Conservation (phyloP, 768 basidiomycete genomes). For the Lactarius indigo region DNA sequence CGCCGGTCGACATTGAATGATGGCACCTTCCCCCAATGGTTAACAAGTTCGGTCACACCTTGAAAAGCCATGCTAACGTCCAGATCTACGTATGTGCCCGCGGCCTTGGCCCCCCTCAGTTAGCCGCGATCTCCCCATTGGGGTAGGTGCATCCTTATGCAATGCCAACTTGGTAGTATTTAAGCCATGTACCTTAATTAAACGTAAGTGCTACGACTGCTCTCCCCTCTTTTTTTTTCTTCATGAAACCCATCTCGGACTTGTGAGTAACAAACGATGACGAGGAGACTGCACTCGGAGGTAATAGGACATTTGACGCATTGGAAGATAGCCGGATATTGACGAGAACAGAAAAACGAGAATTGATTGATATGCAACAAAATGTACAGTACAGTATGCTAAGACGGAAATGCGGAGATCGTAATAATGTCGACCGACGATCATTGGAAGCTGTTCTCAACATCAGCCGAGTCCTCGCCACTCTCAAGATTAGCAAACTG, state of each 20-base stretch:
- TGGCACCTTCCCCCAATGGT: neutral
- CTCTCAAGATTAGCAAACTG: constrained; percentile 89
- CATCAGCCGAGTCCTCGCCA: constrained; percentile 91
- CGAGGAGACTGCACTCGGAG: neutral
- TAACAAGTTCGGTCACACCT: neutral
- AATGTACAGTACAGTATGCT: constrained; percentile 21
- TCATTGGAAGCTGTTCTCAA: constrained; percentile 90
- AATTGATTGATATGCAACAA: constrained; percentile 10
- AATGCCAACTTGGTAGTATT: neutral
- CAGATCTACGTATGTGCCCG: neutral
- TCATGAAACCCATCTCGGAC: neutral
- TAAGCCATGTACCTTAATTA: neutral
- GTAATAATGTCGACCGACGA: constrained; percentile 28
- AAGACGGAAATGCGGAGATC: neutral
- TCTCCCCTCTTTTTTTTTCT: neutral
- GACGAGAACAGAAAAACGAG: neutral
- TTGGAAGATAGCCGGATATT: neutral
- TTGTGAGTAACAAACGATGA: neutral
- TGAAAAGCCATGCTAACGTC: neutral
- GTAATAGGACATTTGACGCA: neutral
- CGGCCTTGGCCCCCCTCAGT: neutral
- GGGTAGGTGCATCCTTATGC: neutral
- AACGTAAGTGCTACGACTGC: neutral
- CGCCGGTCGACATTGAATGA: neutral
- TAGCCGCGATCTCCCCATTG: neutral